These are phyloP conservation scores for Phialocephala subalpina DNA, from an alignment of 2,329 filamentous ascomycete species.

Conservation along the genomic window DNA sequence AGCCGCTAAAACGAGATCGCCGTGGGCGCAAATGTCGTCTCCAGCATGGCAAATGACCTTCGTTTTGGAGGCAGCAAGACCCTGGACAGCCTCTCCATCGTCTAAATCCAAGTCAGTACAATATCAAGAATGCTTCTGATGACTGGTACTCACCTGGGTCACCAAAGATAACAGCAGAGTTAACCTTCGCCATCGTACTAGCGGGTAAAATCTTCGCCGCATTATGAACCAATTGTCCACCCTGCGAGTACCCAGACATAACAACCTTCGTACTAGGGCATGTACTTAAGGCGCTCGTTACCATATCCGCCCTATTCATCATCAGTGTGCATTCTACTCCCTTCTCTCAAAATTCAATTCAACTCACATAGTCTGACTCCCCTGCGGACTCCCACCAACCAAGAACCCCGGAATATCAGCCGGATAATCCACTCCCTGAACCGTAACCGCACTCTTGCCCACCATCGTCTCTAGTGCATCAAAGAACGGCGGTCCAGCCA, in stretches of 20 bases:
- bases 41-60: constrained; percentile 35
- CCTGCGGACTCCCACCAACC: constrained; percentile 52
- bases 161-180: constrained; percentile 39
- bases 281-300: constrained; percentile 25
- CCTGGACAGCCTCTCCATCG: constrained; percentile 30
- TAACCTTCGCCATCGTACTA: constrained; percentile 30
- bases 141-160: constrained; percentile 31
- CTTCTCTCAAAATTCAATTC: background rate
- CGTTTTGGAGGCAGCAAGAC: constrained; percentile 25
- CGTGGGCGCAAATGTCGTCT: constrained; percentile 37
- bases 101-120: background rate
- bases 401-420: constrained; percentile 53
- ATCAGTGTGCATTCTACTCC: background rate
- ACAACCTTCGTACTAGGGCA: constrained; percentile 38
- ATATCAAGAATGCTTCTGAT: background rate
- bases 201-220: constrained; percentile 33
- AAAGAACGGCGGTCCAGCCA: constrained; percentile 60
- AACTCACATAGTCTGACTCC: constrained; percentile 50
- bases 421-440: constrained; percentile 63
- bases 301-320: constrained; percentile 21
- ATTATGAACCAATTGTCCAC: constrained; percentile 39
- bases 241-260: constrained; percentile 38
- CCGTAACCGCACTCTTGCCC: constrained; percentile 53
- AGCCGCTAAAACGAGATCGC: constrained; percentile 27
- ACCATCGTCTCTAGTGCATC: constrained; percentile 51